Conservation (phyloP, 768 basidiomycete genomes). For the Pulveroboletus sp. region DNA sequence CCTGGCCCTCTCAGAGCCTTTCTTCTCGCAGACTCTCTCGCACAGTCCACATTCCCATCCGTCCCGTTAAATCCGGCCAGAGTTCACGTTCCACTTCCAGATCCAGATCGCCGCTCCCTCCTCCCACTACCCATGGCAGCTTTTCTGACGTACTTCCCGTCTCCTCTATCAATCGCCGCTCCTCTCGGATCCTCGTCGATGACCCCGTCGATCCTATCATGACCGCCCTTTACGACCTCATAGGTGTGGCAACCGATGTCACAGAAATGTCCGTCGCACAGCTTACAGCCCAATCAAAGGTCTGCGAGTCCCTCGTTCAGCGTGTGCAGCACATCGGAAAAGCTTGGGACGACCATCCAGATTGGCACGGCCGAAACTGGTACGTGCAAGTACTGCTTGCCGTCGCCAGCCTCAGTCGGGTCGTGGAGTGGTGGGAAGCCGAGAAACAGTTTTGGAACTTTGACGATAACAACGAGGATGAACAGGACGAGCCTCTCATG, state of each 20-base stretch:
- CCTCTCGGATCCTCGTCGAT: slow-evolving; percentile 80
- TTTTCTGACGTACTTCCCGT: slow-evolving; percentile 54
- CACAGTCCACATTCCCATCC: slow-evolving; percentile 72
- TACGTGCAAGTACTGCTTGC: slow-evolving; percentile 96
- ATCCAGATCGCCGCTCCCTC: slow-evolving; percentile 89
- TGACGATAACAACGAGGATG: slow-evolving; percentile 86
- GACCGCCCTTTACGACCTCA: slow-evolving; percentile 87
- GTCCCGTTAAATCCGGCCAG: slow-evolving; percentile 66
- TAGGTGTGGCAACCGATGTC: slow-evolving; percentile 90
- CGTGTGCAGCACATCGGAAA: slow-evolving; percentile 89
- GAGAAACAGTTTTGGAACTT: slow-evolving; percentile 99
- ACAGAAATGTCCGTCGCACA: slow-evolving; percentile 85
- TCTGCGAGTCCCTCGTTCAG: slow-evolving; percentile 84
- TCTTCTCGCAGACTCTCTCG: slow-evolving; percentile 82
- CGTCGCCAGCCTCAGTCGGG: slow-evolving; percentile 91
- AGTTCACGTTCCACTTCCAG: slow-evolving; percentile 94
- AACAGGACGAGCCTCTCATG: slow-evolving; percentile 85
- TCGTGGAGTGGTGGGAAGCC: slow-evolving; percentile 99
- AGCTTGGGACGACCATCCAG: slow-evolving; percentile 96
- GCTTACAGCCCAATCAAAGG: slow-evolving; percentile 81
- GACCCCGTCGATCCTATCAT: slow-evolving; percentile 89
- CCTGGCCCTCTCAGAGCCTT: slow-evolving; percentile 54
- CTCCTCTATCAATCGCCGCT: slow-evolving; percentile 61
- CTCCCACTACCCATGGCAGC: slow-evolving; percentile 58
- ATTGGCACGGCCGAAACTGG: slow-evolving; percentile 98